These are phyloP conservation scores for Rhodomyrtus tomentosa DNA, from an alignment of 345 rosid genomes.

Conservation along the genomic window DNA sequence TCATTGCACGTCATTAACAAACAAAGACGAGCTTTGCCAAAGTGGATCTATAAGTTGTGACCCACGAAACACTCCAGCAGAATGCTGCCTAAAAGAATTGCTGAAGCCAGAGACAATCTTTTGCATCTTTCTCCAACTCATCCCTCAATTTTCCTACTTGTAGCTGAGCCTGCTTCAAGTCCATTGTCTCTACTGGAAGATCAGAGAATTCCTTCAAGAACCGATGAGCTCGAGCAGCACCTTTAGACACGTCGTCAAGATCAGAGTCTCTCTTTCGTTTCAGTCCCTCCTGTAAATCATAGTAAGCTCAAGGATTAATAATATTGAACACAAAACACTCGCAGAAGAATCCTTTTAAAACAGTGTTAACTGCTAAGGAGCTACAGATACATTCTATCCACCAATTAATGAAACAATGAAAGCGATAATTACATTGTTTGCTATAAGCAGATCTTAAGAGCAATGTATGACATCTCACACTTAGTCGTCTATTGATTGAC, in stretches of 20 bases:
- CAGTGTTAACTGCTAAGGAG: not conserved
- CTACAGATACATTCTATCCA: not conserved
- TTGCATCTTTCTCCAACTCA: slow-evolving; percentile 65
- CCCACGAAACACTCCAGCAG: not conserved
- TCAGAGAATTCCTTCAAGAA: slow-evolving; percentile 76
- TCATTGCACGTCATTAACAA: not conserved
- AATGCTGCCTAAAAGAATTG: slow-evolving; percentile 20
- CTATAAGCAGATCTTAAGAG: not conserved
- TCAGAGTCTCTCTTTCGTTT: slow-evolving; percentile 60
- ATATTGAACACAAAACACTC: not conserved
- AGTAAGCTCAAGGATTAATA: not conserved
- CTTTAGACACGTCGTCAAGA: slow-evolving; percentile 49
- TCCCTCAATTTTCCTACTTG: slow-evolving; percentile 43
- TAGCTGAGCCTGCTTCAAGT: slow-evolving; percentile 55
- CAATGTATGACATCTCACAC: not conserved
- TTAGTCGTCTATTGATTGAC: not conserved
- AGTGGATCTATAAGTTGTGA: not conserved
- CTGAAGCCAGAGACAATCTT: slow-evolving; percentile 51
- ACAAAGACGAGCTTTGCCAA: not conserved
- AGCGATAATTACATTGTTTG: not conserved
- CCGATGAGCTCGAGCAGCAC: slow-evolving; percentile 65
- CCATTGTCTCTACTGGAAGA: slow-evolving; percentile 78
- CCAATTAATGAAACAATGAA: not conserved
- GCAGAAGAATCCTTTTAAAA: not conserved
- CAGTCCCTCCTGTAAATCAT: slow-evolving; percentile 39